Base-by-base conservation (phyloP, 2,329 filamentous ascomycete species). In the Lasiodiplodia theobromae region DNA sequence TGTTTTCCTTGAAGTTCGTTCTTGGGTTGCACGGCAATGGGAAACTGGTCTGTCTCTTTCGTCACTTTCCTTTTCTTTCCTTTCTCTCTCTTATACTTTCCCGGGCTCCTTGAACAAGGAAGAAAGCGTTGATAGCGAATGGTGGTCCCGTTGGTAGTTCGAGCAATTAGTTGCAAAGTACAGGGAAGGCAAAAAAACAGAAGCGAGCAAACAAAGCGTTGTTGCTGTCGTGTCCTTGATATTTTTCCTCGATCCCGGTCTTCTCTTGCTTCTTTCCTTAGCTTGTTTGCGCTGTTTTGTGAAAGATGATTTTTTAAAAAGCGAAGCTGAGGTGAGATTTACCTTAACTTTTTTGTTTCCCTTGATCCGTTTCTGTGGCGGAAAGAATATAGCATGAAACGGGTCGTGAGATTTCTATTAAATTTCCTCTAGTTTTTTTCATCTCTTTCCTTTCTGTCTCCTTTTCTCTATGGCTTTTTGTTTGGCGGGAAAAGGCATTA, bases 141-240 rank as follows among this genome's bases (percentile, higher is more conserved):
- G 38, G 60, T 21, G 44, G 44, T 5, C 44, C 44, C 21, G 60
- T 64, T 64, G 60, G 60, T 64, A 62, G 58, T 62, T 10, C 10
- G 23, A 62, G 25, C 31, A 37, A n/a, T 14, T 62, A 64, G 60
- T 64, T 52, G 44, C n/a, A 28, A 47, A 52, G 60, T 31, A 47
- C 57, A 34, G 60, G 60, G 18, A 47, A 21, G 44, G 14, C 23
- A 53, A 57, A 57, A 52, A 64, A 64, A 63, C 44, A 34, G 25
- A 64, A 38, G 52, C 52, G 53, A 60, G 57, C 57, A 37, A 60
- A 38, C 38, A 47, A 62, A 62, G 58, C 58, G 58, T 62, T 62
- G 28, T 28, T 49, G 47, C 51, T 64, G 47, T 38, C 18, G 58
- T 64, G 16, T 25, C n/a, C 44, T 47, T 47, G 44, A 47, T 21